Evolutionary conservation across 768 basidiomycete genomes (phyloP).

Genomic region (Lenzites betulinus): DNA sequence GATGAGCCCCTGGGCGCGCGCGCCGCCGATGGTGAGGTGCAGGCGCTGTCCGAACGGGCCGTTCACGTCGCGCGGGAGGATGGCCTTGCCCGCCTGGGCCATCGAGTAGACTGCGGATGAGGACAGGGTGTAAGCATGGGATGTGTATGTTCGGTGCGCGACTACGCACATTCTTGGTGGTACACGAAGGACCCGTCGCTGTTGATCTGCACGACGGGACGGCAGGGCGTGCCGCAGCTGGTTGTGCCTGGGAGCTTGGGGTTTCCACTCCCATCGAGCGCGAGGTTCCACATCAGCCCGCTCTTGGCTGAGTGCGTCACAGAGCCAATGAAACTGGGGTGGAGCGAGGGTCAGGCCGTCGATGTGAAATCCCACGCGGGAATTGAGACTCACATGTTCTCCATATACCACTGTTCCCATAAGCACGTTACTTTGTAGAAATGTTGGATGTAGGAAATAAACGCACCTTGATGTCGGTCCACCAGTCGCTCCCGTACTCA

Average conservation of each 20-base stretch:
- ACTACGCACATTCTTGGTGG: conserved; percentile 71
- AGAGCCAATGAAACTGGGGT: conserved; percentile 45
- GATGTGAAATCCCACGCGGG: too few relatives aligned
- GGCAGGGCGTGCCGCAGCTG: conserved; percentile 68
- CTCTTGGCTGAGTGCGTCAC: conserved; percentile 43
- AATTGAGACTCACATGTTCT: conserved; percentile 64
- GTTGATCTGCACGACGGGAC: conserved; percentile 68
- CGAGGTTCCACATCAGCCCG: conserved; percentile 77
- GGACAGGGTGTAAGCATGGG: background rate
- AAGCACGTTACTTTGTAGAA: too few relatives aligned
- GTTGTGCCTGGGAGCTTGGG: conserved; percentile 65
- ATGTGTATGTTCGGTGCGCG: background rate
- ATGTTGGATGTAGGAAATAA: background rate
- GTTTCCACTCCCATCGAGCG: conserved; percentile 61
- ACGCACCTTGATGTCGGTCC: conserved; percentile 73
- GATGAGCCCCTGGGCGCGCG: conserved; percentile 54
- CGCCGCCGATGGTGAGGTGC: conserved; percentile 61
- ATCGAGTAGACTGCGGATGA: conserved; percentile 57
- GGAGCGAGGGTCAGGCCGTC: too few relatives aligned
- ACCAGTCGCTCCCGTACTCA: conserved; percentile 71
- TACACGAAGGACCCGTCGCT: conserved; percentile 60
- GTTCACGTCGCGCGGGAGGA: conserved; percentile 64
- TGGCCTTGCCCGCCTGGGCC: conserved; percentile 75
- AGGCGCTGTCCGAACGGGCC: conserved; percentile 74
- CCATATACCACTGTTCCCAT: conserved; percentile 74